Evolutionary conservation across 2,329 filamentous ascomycete species (phyloP), one percentile per base, ranked within the genome.

Genomic region (Fusarium sp.): DNA sequence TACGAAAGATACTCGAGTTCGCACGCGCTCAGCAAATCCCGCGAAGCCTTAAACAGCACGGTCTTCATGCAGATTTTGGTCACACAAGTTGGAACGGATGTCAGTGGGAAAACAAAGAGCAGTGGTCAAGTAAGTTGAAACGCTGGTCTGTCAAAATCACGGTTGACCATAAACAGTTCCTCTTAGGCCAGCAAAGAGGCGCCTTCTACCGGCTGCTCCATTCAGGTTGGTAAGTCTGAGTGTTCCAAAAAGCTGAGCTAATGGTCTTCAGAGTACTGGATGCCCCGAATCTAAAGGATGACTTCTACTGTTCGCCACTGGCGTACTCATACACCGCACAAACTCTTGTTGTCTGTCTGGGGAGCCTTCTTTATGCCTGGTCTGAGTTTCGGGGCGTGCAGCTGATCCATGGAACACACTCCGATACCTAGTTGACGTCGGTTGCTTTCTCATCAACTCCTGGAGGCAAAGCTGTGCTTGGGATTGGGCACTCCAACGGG

Each of bases 251-350:
- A 17, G 35, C 22, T 18, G 13, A 61, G 48, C 80, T 87, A 63
- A 87, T 66, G 30, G 15, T 20, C 8, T 38, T 20, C 71, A 93
- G 91, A 83, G 93, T 98, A 12, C 87, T 99, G 10, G 94, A 98
- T 83, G 96, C 96, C 14, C 95, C 95, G 6, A 90, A 91, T 58
- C 86, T 98, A n/a, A 91, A 94, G 64, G 95, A 98, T 78, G 96
- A 99, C 82, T 99, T 95, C 81, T 99, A 99, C 81, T 98, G 95
- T 83, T 96, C 95, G 0, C 88, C 95, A 6, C 87, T 99, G 61
- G 94, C 96, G 15, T 98, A 98, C 81, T 97, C 93, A 0, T 82
- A 88, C 45, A 93, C 90, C 13, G 89, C 90, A 57, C 89, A 93
- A 60, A 93, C 92, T 20, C 87, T 99, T 22, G 96, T 94, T 24